These are phyloP conservation scores for Pseudogymnoascus sp. DNA, from an alignment of 2,329 filamentous ascomycete species.

Conservation along the genomic window DNA sequence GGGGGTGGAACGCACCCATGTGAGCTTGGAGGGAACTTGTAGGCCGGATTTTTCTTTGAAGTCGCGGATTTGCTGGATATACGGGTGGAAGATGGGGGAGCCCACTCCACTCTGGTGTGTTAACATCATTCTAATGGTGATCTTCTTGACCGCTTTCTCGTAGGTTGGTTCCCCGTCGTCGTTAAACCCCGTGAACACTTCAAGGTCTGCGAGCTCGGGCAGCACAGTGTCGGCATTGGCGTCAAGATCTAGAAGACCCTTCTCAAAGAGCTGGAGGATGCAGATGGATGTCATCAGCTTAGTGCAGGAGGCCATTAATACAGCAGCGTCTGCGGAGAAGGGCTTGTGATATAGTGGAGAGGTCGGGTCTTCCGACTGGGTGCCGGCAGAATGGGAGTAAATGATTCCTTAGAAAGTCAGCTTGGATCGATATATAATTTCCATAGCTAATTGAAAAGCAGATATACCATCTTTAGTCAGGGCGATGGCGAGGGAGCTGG, in stretches of 20 bases:
- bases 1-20: neutral
- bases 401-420: neutral
- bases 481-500: neutral
- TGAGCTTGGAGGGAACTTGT: neutral
- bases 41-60: neutral
- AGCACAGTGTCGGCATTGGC: neutral
- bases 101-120: neutral
- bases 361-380: neutral
- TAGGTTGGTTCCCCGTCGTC: neutral
- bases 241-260: neutral
- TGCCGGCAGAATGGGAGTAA: neutral
- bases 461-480: neutral
- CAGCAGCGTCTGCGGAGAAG: neutral
- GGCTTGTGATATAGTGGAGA: neutral
- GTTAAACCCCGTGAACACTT: neutral
- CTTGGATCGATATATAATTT: neutral
- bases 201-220: neutral
- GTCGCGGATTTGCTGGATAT: neutral
- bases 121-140: neutral
- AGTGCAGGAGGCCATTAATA: neutral
- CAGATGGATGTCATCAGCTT: neutral
- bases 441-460: neutral
- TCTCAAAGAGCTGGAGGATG: neutral
- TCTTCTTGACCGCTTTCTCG: neutral
- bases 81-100: neutral